A percentile compares a stretch with the other conserved stretches of the same genome.
These are phyloP conservation scores for Yarrowia hollandica DNA, from an alignment of 805 yeast species.

Conservation along the genomic window DNA sequence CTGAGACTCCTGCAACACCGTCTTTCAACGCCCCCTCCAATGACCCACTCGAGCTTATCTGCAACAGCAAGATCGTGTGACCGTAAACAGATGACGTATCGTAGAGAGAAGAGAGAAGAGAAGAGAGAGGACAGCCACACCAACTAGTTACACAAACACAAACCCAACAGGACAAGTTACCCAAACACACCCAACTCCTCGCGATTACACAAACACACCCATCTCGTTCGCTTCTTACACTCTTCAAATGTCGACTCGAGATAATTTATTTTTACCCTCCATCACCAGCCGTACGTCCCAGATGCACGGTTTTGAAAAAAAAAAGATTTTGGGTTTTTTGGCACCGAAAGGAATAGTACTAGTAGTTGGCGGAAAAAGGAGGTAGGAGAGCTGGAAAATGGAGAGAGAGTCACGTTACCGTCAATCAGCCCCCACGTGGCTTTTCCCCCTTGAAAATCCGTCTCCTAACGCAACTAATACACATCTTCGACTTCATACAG, in stretches of 20 bases:
- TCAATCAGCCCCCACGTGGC: too few relatives aligned
- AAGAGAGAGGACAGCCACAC: neutral
- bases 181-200: too few relatives aligned
- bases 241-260: too few relatives aligned
- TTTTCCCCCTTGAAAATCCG: too few relatives aligned
- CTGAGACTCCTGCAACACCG: too few relatives aligned
- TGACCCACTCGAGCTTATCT: constrained; percentile 17
- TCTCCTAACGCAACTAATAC: too few relatives aligned
- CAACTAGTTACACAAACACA: neutral
- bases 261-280: constrained; percentile 3
- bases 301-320: neutral
- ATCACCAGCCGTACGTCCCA: constrained; percentile 9
- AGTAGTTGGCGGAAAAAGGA: neutral
- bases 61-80: constrained; percentile 9
- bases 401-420: neutral
- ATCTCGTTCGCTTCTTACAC: too few relatives aligned
- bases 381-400: too few relatives aligned
- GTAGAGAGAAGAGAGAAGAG: too few relatives aligned
- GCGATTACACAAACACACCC: neutral
- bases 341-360: neutral
- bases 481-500: neutral
- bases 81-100: neutral
- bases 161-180: neutral
- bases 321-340: neutral
- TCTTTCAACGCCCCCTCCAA: too few relatives aligned